A percentile compares a stretch with the other conserved stretches of the same genome.
Conservation (phyloP, 192 early-diverging fungal species). For the Phlyctochytrium planicorne region DNA sequence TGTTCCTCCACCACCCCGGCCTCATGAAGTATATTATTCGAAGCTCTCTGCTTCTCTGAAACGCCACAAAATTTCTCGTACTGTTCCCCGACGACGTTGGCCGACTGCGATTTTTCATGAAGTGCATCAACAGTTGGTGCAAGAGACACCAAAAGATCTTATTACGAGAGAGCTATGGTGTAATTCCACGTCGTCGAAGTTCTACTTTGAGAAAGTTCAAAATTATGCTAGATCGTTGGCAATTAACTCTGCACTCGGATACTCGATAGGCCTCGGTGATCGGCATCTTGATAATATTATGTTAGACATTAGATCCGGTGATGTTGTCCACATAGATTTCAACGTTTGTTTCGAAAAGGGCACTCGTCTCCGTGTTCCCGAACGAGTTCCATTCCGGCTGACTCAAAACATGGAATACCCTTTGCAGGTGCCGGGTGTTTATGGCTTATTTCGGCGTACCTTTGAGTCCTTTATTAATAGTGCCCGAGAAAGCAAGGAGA, state of each 20-base stretch:
- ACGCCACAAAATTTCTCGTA: conserved; percentile 47
- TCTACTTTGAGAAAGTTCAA: conserved; percentile 41
- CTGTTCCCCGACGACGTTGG: conserved; percentile 67
- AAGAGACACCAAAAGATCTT: conserved; percentile 66
- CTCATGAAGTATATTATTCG: conserved; percentile 43
- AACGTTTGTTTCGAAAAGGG: conserved; percentile 79
- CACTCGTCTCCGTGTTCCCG: conserved; percentile 58
- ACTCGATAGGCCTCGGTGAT: conserved; percentile 67
- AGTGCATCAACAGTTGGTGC: conserved; percentile 60
- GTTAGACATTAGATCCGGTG: conserved; percentile 44
- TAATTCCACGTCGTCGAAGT: conserved; percentile 33
- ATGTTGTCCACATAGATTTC: conserved; percentile 72
- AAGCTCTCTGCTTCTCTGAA: conserved; percentile 53
- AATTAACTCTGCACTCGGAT: conserved; percentile 64
- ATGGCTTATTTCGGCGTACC: conserved; percentile 45
- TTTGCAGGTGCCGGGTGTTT: conserved; percentile 40
- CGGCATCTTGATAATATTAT: conserved; percentile 77
- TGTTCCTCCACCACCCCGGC: conserved; percentile 32
- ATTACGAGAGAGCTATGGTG: conserved; percentile 67
- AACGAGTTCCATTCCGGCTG: conserved; percentile 75
- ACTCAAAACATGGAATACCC: conserved; percentile 49
- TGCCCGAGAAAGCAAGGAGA: conserved; percentile 42
- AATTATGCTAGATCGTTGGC: conserved; percentile 51
- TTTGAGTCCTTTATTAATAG: conserved; percentile 37
- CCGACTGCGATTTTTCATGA: conserved; percentile 56